These are phyloP conservation scores for Penicillium janthinellum DNA, from an alignment of 2,329 filamentous ascomycete genomes.

Conservation along the genomic window DNA sequence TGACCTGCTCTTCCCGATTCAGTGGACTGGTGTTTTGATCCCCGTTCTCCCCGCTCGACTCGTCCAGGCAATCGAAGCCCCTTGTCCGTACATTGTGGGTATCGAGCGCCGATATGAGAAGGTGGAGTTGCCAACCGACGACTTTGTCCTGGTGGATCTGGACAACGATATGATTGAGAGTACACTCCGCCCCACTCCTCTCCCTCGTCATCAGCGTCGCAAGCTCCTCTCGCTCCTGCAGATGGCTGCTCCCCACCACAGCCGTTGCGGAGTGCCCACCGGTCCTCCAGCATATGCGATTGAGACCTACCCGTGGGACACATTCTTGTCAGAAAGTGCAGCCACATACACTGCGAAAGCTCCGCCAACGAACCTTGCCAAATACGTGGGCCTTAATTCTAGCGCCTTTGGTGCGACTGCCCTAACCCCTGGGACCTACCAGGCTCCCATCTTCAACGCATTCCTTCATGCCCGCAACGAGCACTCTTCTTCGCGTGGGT, in stretches of 20 bases:
- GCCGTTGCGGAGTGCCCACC: constrained; percentile 80
- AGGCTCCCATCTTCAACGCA: constrained; percentile 81
- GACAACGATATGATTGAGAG: constrained; percentile 90
- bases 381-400: constrained; percentile 87
- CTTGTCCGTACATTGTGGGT: constrained; percentile 95
- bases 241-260: constrained; percentile 84
- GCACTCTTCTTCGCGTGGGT: constrained; percentile 48
- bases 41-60: constrained; percentile 85
- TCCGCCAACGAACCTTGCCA: constrained; percentile 71
- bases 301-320: constrained; percentile 87
- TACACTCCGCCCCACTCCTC: constrained; percentile 71
- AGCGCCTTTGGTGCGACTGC: constrained; percentile 74
- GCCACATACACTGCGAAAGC: constrained; percentile 75
- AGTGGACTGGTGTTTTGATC: constrained; percentile 94
- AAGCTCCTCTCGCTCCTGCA: constrained; percentile 89
- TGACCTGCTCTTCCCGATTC: constrained; percentile 83
- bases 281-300: constrained; percentile 91
- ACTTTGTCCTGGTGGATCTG: constrained; percentile 92
- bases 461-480: constrained; percentile 77
- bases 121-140: constrained; percentile 76
- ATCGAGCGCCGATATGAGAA: constrained; percentile 81
- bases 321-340: constrained; percentile 84
- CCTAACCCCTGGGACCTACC: constrained; percentile 53
- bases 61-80: constrained; percentile 87
- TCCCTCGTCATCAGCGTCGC: constrained; percentile 85